Conservation (phyloP, 768 basidiomycete genomes). For the Calvatia gigantea region DNA sequence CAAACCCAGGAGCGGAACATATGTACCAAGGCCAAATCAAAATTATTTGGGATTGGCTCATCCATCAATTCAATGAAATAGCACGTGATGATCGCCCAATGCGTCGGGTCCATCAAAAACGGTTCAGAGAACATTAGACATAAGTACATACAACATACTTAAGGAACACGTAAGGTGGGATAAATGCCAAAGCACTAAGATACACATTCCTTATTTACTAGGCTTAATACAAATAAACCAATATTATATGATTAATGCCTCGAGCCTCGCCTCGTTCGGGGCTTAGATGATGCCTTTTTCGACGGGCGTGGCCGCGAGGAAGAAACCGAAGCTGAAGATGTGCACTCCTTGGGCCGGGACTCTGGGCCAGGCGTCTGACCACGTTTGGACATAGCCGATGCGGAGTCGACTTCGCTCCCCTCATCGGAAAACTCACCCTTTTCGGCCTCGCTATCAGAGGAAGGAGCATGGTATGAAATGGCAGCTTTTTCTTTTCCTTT, state of each 20-base stretch:
- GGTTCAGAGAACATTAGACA: neutral
- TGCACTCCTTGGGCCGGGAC: neutral
- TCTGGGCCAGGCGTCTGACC: neutral
- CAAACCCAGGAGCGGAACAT: neutral
- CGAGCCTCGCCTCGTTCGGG: neutral
- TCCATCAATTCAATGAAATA: neutral
- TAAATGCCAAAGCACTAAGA: neutral
- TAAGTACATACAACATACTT: neutral
- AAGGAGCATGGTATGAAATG: neutral
- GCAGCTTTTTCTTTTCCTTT: conserved; percentile 17
- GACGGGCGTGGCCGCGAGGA: neutral
- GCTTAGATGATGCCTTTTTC: neutral
- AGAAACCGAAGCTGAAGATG: neutral
- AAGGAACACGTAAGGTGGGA: neutral
- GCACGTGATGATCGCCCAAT: neutral
- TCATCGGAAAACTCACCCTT: neutral
- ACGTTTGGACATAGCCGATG: neutral
- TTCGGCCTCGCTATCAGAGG: conserved; percentile 3
- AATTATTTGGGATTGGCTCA: neutral
- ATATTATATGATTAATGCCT: neutral
- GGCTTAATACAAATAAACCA: neutral
- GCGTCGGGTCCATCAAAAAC: neutral
- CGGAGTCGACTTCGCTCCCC: neutral
- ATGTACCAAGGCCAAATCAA: neutral
- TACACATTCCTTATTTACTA: neutral